Base-by-base conservation (phyloP, 2,329 filamentous ascomycete genomes). In the Claviceps sp. region DNA sequence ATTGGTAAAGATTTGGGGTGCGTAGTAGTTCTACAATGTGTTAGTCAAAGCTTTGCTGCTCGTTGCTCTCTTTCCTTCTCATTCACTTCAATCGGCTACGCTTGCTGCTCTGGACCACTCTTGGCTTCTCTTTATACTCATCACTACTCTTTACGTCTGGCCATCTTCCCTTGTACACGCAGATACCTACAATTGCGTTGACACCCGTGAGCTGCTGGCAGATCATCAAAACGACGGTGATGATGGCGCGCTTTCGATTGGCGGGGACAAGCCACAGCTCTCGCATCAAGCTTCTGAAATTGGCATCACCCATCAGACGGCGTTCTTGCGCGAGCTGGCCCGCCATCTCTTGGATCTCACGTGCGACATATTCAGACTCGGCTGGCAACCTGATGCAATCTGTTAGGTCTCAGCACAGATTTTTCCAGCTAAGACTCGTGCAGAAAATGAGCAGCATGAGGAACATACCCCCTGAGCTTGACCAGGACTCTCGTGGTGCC, bases 171-270 rank as follows among this genome's bases (percentile, higher is more conserved):
- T 34, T 11, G 30, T 34, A 34, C 10, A 34, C 30, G 30, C n/a
- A 10, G 24, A 43, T 75, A 73, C 64, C 56, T 57, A 64, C 65
- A 48, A 86, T 63, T 19, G 69, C 65, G 52, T 71, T 72, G 22
- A 68, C 66, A n/a, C 82, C 82, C 0, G 83, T 87, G 78, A 87
- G 84, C 63, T 87, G 83, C 64, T 88, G 84, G 63, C 81, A 86
- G 41, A 85, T 69, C 82, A 82, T 72, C 50, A 78, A 65, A 2
- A 68, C 41, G 47, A 87, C 76, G 34, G 79, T 82, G 52, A 86
- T 75, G 47, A 85, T 64, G 2, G 77, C 79, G 49, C 83, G 76
- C 59, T 82, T 82, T 53, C 83, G 73, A 67, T 87, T 82, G 1
- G 74, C 74, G 1, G 73, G 67, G 50, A 82, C 74, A 5, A 71